These are phyloP conservation scores for Cinnamomum chago DNA, from an alignment of 164 flowering plant genomes.

Conservation along the genomic window DNA sequence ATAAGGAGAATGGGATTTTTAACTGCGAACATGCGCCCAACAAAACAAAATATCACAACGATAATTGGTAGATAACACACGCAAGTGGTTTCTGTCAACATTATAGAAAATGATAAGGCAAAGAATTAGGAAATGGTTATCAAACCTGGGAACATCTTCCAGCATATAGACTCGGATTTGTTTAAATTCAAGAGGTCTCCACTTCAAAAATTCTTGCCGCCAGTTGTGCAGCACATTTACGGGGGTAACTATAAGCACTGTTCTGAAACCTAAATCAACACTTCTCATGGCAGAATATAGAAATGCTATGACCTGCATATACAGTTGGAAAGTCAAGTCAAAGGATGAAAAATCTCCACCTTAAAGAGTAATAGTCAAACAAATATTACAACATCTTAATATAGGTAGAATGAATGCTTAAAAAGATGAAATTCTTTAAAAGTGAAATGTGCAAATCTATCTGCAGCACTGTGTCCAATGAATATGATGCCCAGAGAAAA, in stretches of 20 bases:
- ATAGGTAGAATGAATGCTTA: background rate
- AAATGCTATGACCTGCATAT: slow-evolving; percentile 85
- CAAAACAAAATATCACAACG: background rate
- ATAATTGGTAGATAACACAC: background rate
- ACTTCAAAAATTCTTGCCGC: slow-evolving; percentile 85
- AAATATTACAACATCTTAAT: background rate
- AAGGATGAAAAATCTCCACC: background rate
- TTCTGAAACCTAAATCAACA: slow-evolving; percentile 76
- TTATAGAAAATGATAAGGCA: background rate
- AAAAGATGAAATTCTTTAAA: background rate
- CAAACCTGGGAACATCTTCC: slow-evolving; percentile 88
- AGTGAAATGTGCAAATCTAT: too few relatives aligned
- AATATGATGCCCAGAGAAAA: too few relatives aligned
- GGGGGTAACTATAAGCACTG: slow-evolving; percentile 90
- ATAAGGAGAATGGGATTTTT: background rate
- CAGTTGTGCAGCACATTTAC: slow-evolving; percentile 99
- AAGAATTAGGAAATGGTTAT: background rate
- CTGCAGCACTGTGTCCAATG: too few relatives aligned
- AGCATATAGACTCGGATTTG: slow-evolving; percentile 83
- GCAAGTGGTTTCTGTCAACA: background rate
- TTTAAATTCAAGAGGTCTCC: slow-evolving; percentile 87
- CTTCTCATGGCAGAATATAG: slow-evolving; percentile 89
- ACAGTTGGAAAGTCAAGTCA: background rate
- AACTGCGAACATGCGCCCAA: background rate
- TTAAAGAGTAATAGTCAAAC: background rate